Conservation (phyloP, 768 basidiomycete species). For the Dictyophora rubrovolvata region DNA sequence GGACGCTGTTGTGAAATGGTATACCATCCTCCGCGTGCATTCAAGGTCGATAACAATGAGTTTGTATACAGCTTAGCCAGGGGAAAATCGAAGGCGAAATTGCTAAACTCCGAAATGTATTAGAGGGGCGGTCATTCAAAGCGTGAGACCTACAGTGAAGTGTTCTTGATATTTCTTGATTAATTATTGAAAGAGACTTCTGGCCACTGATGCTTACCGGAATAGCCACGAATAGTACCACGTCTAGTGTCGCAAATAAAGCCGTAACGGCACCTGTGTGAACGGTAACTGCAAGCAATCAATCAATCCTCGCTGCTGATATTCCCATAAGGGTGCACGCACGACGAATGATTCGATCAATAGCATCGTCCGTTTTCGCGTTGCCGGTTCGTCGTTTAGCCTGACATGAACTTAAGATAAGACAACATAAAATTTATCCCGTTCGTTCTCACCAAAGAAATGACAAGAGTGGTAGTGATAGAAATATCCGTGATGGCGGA, state of each 20-base stretch:
- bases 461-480: neutral
- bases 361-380: neutral
- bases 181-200: neutral
- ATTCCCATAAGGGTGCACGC: constrained; percentile 6
- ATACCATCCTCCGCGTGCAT: constrained; percentile 26
- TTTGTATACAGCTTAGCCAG: constrained; percentile 34
- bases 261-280: constrained; percentile 29
- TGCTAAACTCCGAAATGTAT: constrained; percentile 14
- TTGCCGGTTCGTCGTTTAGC: neutral
- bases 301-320: neutral
- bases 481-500: neutral
- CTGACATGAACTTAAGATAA: neutral
- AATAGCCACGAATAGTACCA: constrained; percentile 19
- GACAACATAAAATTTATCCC: neutral
- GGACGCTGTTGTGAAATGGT: neutral
- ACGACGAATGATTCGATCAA: neutral
- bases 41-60: constrained; percentile 29
- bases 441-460: neutral
- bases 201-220: neutral
- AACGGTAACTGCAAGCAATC: constrained; percentile 18
- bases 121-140: neutral
- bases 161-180: neutral
- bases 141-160: neutral
- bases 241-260: constrained; percentile 25
- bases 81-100: constrained; percentile 29